Conservation (phyloP, 352 stramenopile species). For the Achlya hypogyna region DNA sequence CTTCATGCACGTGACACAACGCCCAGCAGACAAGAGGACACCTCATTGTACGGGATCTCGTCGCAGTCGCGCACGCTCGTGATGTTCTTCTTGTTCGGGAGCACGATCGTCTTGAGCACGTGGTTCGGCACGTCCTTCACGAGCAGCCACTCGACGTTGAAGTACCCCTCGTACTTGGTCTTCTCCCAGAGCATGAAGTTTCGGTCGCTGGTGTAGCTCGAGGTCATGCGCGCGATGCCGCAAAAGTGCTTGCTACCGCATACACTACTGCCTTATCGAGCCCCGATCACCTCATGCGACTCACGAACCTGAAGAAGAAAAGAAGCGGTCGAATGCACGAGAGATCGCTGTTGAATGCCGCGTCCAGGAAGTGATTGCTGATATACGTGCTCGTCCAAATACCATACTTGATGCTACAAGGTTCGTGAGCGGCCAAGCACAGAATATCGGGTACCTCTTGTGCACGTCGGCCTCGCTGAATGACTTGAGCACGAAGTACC, state of each 20-base stretch:
- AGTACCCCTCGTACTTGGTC: constrained; percentile 71
- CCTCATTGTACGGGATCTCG: constrained; percentile 68
- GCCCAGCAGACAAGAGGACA: neutral
- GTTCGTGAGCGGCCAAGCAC: neutral
- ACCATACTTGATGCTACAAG: constrained; percentile 54
- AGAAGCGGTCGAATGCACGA: constrained; percentile 51
- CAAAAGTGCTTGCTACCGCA: constrained; percentile 68
- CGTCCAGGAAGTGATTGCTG: constrained; percentile 57
- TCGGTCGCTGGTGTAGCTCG: constrained; percentile 32
- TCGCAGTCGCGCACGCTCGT: constrained; percentile 68
- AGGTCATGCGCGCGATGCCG: constrained; percentile 73
- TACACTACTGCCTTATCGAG: constrained; percentile 31
- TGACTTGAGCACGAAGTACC: constrained; percentile 77
- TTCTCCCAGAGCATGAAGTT: constrained; percentile 76
- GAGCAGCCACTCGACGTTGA: constrained; percentile 71
- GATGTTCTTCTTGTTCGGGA: constrained; percentile 78
- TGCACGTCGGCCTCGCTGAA: constrained; percentile 81
- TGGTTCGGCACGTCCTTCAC: constrained; percentile 80
- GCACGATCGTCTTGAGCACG: constrained; percentile 62
- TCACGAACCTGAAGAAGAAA: constrained; percentile 69
- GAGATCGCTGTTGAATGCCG: constrained; percentile 62
- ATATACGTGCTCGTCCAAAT: constrained; percentile 69
- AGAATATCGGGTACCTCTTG: constrained; percentile 32
- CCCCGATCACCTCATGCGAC: neutral
- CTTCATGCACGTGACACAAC: constrained; percentile 27